Evolutionary conservation across 352 stramenopile species (phyloP).

Genomic region (Phytophthora palmivora): DNA sequence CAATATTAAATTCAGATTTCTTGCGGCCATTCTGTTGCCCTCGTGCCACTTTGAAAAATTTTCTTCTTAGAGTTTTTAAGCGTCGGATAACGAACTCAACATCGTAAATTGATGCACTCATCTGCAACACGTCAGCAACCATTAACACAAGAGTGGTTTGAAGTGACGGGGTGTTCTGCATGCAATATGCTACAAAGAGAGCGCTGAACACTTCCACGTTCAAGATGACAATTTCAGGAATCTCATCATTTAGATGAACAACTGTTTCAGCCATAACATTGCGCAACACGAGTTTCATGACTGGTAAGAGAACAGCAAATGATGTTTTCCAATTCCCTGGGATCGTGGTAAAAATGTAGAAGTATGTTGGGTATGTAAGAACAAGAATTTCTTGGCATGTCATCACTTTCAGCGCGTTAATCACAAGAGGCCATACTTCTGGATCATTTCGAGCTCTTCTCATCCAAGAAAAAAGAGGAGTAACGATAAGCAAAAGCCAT

Average conservation of each 20-base stretch:
- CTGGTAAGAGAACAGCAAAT: too few relatives aligned
- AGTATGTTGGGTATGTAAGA: neutral
- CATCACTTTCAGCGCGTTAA: slow-evolving; percentile 1
- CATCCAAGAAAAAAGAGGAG: neutral
- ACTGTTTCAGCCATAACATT: too few relatives aligned
- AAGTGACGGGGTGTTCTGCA: neutral
- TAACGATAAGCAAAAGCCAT: slow-evolving; percentile 1
- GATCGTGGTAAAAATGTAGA: neutral
- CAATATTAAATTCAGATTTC: neutral
- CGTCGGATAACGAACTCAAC: slow-evolving; percentile 8
- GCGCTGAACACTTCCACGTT: too few relatives aligned
- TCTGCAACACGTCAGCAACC: neutral
- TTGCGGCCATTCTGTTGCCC: neutral
- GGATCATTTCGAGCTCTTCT: neutral
- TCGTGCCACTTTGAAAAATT: neutral
- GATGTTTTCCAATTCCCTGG: too few relatives aligned
- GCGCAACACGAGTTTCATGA: too few relatives aligned
- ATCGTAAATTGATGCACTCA: slow-evolving; percentile 10
- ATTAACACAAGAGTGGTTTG: neutral
- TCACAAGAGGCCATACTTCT: neutral
- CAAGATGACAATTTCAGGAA: too few relatives aligned
- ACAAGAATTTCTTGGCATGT: neutral
- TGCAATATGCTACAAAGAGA: slow-evolving; percentile 2
- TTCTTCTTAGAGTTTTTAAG: slow-evolving; percentile 2
- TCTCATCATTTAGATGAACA: too few relatives aligned